Evolutionary conservation across 805 yeast species (phyloP).

Genomic region (Lipomyces chichibuensis): DNA sequence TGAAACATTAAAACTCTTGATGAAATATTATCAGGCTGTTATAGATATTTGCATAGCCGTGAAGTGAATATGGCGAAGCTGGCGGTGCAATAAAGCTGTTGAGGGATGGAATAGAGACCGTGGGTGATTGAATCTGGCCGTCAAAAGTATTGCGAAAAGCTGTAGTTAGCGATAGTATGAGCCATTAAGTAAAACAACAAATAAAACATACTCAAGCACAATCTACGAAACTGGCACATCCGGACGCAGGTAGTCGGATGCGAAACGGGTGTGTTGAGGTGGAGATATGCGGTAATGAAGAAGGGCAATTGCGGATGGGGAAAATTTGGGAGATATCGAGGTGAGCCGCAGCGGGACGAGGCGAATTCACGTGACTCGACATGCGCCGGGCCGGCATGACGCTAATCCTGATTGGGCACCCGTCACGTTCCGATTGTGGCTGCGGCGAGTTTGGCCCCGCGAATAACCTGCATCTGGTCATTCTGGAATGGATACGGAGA

Average conservation of each 20-base stretch:
- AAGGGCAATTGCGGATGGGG: neutral
- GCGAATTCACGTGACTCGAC: constrained; percentile 7
- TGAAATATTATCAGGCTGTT: neutral
- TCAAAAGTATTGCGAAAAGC: neutral
- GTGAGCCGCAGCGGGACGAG: constrained; percentile 5
- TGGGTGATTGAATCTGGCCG: neutral
- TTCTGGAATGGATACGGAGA: neutral
- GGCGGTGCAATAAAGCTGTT: neutral
- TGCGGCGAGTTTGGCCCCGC: neutral
- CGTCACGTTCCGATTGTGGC: neutral
- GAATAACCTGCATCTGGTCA: neutral
- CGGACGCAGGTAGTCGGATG: neutral
- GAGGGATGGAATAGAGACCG: neutral
- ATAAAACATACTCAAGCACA: neutral
- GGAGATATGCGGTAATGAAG: neutral
- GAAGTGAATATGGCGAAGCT: neutral
- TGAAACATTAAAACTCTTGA: neutral
- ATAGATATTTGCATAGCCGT: neutral
- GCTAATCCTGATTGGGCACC: neutral
- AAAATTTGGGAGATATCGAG: neutral
- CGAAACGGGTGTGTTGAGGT: neutral
- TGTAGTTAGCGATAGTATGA: neutral
- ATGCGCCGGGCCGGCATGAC: neutral
- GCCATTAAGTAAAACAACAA: neutral
- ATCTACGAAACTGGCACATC: neutral